Evolutionary conservation across 768 basidiomycete species (phyloP), one percentile per base, ranked within the genome.

Genomic region (Crepidotus variabilis): DNA sequence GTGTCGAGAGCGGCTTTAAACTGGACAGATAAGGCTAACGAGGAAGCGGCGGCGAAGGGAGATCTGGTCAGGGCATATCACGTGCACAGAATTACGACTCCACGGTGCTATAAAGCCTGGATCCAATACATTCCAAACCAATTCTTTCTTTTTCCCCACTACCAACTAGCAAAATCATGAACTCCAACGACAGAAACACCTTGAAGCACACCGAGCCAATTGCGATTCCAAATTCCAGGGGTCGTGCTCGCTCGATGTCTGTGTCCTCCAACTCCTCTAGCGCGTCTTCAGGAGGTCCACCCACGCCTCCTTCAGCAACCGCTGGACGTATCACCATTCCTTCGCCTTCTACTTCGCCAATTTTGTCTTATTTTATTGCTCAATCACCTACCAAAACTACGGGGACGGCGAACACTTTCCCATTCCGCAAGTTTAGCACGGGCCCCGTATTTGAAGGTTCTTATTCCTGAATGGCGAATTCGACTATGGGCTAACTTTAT

Each of bases 301-400:
- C 85, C 21, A 65, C 74, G 47, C 78, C 82, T 23, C 65, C 72
- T n/a, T 74, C 75, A 9, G 60, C 71, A 1, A 60, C 67, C 10
- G 71, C 74, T 1, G 75, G 80, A 2, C 76, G 75, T 47, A 64
- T 84, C 48, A 72, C 76, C 47, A 68, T 84, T 49, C 74, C 77
- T 6, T 83, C 85, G 3, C 81, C 87, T 6, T 79, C 82, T 6
- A 78, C 77, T 4, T 89, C 89, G 2, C 90, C 90, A 47, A 86
- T 90, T 53, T 70, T 91, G 50, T 82, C 83, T 54, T 85, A 87
- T 67, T 86, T 88, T 69, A 67, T 90, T 43, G 74, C 76, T 50
- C 83, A 86, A 60, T 82, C 85, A 2, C 84, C 87, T 9, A 73
- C 84, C 13, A 85, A 83, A 62, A 62, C 75, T 0, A 70, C 75